phyloP scores from a whole-genome alignment of 345 rosid species.

The Sisymbrium altissimum region DNA sequence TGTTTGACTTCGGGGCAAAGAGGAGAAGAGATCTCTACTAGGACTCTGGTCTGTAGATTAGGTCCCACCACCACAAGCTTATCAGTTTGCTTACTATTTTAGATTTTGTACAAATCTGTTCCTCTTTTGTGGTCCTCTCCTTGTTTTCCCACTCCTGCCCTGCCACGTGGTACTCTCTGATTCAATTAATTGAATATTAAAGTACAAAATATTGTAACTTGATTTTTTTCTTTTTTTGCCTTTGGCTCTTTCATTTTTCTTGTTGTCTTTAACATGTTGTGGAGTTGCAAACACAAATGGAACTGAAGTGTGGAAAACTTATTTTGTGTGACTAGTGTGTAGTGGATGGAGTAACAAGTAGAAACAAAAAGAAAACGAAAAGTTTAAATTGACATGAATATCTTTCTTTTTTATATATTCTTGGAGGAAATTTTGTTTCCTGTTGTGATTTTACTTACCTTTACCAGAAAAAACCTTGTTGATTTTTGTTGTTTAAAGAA shows the following conservation, averaged over 20 bases:
- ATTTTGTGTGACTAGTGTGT: not conserved
- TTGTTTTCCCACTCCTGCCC: constrained; percentile 18
- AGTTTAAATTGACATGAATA: too few relatives aligned
- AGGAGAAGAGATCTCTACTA: constrained; percentile 10
- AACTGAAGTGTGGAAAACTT: not conserved
- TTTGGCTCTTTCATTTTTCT: not conserved
- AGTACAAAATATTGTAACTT: not conserved
- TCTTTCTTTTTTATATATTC: too few relatives aligned
- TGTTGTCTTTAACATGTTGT: not conserved
- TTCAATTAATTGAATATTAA: not conserved
- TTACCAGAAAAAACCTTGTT: too few relatives aligned
- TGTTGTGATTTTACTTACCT: too few relatives aligned
- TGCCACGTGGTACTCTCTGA: constrained; percentile 22
- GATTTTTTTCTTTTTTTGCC: not conserved
- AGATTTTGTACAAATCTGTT: constrained; percentile 37
- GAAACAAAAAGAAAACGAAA: too few relatives aligned
- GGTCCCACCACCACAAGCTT: constrained; percentile 27
- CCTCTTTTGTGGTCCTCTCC: constrained; percentile 31
- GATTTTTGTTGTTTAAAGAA: too few relatives aligned
- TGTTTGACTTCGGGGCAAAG: constrained; percentile 32
- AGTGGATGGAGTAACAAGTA: not conserved
- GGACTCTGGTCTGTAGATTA: not conserved
- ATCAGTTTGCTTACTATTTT: constrained; percentile 32
- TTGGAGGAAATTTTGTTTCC: too few relatives aligned
- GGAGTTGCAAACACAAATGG: not conserved